These are phyloP conservation scores for Aureobasidium sp. DNA, from an alignment of 2,329 filamentous ascomycete genomes.

Conservation along the genomic window DNA sequence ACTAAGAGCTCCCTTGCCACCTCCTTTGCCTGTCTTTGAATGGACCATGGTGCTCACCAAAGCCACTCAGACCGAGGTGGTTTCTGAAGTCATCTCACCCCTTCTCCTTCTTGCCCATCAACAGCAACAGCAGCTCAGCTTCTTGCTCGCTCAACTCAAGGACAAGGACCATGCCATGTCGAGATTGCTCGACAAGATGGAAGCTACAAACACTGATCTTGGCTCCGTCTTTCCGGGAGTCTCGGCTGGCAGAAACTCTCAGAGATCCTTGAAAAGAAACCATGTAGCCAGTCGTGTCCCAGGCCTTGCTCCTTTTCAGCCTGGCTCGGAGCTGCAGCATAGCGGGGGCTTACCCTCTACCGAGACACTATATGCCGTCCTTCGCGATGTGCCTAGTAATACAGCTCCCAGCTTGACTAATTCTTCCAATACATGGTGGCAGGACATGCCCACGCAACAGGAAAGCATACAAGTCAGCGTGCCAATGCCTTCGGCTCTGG, in stretches of 20 bases:
- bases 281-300: slow-evolving; percentile 49
- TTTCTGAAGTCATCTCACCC: slow-evolving; percentile 46
- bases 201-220: slow-evolving; percentile 49
- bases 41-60: slow-evolving; percentile 58
- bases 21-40: slow-evolving; percentile 53
- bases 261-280: slow-evolving; percentile 40
- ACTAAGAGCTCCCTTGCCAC: slow-evolving; percentile 54
- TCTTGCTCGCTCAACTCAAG: slow-evolving; percentile 44
- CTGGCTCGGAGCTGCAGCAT: not conserved
- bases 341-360: not conserved
- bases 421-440: not conserved
- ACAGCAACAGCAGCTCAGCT: slow-evolving; percentile 41
- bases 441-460: not conserved
- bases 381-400: not conserved
- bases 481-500: not conserved
- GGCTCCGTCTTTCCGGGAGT: slow-evolving; percentile 51
- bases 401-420: not conserved
- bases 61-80: slow-evolving; percentile 36
- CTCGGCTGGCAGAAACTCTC: slow-evolving; percentile 38
- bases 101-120: slow-evolving; percentile 44
- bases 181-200: slow-evolving; percentile 53
- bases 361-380: not conserved
- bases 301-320: slow-evolving; percentile 38
- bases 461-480: not conserved
- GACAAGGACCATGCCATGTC: slow-evolving; percentile 54